phyloP scores from a whole-genome alignment of 257 asterid genomes.

The Ophiorrhiza pumila region DNA sequence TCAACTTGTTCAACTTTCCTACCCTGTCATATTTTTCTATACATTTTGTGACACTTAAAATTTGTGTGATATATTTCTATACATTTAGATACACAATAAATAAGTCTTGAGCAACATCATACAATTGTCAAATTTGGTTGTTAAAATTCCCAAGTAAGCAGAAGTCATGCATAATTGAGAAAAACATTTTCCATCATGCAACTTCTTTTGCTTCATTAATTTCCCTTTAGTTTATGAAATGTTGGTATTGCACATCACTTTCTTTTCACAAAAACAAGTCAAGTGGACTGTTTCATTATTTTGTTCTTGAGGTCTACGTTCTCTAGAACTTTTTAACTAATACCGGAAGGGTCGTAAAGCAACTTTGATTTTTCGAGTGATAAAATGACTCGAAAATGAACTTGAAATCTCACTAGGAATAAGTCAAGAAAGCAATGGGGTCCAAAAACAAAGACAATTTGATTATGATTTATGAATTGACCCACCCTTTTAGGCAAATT shows the following conservation, averaged over 20 bases:
- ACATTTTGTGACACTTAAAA: too few species aligned
- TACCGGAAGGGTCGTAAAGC: slow-evolving; percentile 9
- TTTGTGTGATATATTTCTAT: too few species aligned
- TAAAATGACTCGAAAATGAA: neutral
- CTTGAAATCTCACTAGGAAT: neutral
- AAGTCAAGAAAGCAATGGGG: neutral
- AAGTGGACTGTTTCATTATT: neutral
- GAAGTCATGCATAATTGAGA: too few species aligned
- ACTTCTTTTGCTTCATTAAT: too few species aligned
- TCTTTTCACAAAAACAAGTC: neutral
- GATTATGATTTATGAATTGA: slow-evolving; percentile 4
- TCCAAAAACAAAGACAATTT: neutral
- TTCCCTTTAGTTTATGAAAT: neutral
- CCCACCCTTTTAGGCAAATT: neutral
- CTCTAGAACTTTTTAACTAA: neutral
- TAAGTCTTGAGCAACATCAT: too few species aligned
- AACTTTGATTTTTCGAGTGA: neutral
- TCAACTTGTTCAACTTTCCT: too few species aligned
- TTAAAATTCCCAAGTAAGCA: neutral
- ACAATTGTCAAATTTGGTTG: too few species aligned
- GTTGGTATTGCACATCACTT: too few species aligned
- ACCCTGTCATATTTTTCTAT: neutral
- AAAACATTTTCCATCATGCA: too few species aligned
- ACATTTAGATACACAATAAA: too few species aligned
- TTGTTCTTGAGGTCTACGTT: neutral